A percentile compares a stretch with the other conserved stretches of the same genome.
Conservation (phyloP, 116 monocot species). For the Iris pallida region DNA sequence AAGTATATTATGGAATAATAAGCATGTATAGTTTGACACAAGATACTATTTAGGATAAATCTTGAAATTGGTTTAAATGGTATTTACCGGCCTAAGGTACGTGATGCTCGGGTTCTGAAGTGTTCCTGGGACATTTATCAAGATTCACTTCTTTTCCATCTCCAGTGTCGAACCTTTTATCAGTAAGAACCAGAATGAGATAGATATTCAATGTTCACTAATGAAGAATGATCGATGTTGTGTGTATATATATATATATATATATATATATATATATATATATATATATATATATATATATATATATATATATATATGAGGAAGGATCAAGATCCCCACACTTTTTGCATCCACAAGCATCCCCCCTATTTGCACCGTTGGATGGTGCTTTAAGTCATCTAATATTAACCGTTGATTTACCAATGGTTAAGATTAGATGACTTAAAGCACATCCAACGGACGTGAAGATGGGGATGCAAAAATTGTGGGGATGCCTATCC, state of each 20-base stretch:
- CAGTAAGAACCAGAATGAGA: not conserved
- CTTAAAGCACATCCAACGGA: too few species aligned
- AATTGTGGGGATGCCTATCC: too few species aligned
- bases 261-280: too few species aligned
- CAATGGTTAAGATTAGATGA: too few species aligned
- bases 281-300: too few species aligned
- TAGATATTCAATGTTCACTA: constrained; percentile 2
- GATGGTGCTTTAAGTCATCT: too few species aligned
- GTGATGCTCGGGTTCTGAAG: constrained; percentile 77
- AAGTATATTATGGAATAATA: not conserved
- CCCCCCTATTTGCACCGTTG: too few species aligned
- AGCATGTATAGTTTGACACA: not conserved
- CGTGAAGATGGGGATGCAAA: too few species aligned
- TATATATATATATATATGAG: too few species aligned
- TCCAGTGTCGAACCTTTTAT: constrained; percentile 76
- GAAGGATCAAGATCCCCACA: too few species aligned
- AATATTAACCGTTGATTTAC: too few species aligned
- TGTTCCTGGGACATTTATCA: constrained; percentile 62
- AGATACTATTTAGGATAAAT: not conserved
- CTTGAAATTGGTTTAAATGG: not conserved
- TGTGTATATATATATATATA: not conserved
- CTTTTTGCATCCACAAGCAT: too few species aligned
- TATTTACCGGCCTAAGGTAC: constrained; percentile 83
- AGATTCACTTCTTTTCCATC: constrained; percentile 79
- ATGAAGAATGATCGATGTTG: not conserved